Evolutionary conservation across 371 early-diverging fungal species (phyloP), one percentile per base, ranked within the genome.

Genomic region (Amoeboaphelidium occidentale): DNA sequence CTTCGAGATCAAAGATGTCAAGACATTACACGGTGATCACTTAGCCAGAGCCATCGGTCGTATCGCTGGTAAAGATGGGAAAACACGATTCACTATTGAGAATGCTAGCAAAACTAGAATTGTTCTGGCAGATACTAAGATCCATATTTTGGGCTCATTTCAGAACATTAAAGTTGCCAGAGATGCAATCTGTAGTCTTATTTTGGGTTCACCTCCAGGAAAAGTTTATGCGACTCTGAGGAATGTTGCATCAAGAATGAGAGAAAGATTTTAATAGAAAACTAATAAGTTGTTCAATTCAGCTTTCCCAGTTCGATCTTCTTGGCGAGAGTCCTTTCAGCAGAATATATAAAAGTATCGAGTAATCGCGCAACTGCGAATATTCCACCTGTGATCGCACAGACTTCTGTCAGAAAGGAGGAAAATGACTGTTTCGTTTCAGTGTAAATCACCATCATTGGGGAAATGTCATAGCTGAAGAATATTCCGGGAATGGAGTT

Each of bases 21-120:
- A 93, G 71, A 92, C 87, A 14, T 64, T 98, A 44, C 79, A 79
- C 48, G 89, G 92, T 46, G 88, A 92, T 57, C 92, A 99, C 65
- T 65, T 97, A 60, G 80, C 92, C 23, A 78, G 99, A 55, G 98
- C 98, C 23, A 84, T 99, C 59, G 99, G 99, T 56, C 86, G 99
- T 63, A 84, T 99, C 59, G 96, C 97, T 39, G 99, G 99, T 50
- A 84, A 87, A 65, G 85, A 94, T 56, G 99, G 99, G 47, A 93
- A 91, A 65, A 94, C 93, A 17, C 87, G 87, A 61, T 86, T 79
- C 53, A 84, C 93, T 14, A 97, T 99, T 51, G 93, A 94, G 63
- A 85, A 97, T 60, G 81, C 96, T 25, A 81, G 87, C 49, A 84
- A 88, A 61, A 96, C 97, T 10, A 76, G 97, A 53, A 84, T 98